Conservation (phyloP, 176 grass and related monocot genomes). For the Hsuehochloa calcarea region DNA sequence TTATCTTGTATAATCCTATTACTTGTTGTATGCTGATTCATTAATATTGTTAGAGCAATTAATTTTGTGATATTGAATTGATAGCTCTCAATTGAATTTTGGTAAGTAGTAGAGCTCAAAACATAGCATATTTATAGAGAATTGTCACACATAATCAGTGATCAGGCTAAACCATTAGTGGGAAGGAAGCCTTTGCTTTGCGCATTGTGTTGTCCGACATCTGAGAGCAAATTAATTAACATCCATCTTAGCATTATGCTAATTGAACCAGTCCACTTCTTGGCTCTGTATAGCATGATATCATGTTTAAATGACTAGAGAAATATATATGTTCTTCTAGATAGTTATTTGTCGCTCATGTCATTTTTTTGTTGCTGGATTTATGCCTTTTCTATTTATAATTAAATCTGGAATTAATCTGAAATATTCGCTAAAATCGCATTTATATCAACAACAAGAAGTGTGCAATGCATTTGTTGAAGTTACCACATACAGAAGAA, state of each 20-base stretch:
- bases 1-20: too few relatives aligned
- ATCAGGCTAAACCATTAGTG: not conserved
- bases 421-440: too few relatives aligned
- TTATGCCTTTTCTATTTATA: too few relatives aligned
- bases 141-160: not conserved
- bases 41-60: too few relatives aligned
- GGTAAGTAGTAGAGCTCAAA: too few relatives aligned
- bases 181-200: not conserved
- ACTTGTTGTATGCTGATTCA: too few relatives aligned
- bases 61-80: too few relatives aligned
- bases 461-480: not conserved
- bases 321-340: not conserved
- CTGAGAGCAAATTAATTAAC: not conserved
- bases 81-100: too few relatives aligned
- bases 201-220: not conserved
- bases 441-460: not conserved
- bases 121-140: too few relatives aligned
- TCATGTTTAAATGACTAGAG: not conserved
- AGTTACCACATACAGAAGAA: not conserved
- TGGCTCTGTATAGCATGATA: not conserved
- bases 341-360: not conserved
- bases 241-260: not conserved
- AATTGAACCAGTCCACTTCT: not conserved
- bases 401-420: too few relatives aligned
- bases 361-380: too few relatives aligned